Conservation (phyloP, 1,284 basidiomycete species). For the Rhodotorula sp. region DNA sequence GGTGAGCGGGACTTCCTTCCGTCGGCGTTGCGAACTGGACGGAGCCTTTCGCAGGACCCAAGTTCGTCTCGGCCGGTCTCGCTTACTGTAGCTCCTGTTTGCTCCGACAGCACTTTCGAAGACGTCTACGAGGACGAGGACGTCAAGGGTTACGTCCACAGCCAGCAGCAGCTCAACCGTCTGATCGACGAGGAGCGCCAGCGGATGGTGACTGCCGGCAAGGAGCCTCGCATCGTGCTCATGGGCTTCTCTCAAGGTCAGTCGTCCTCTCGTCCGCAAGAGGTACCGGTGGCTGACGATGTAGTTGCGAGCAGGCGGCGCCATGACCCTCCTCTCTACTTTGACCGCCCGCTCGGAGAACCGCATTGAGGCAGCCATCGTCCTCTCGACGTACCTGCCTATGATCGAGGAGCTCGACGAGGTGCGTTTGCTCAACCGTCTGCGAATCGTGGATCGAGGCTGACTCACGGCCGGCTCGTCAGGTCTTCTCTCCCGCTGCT, state of each 20-base stretch:
- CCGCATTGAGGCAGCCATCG: conserved; percentile 27
- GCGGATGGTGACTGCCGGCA: conserved; percentile 10
- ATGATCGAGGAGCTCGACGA: conserved; percentile 1
- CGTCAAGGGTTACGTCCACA: conserved; percentile 22
- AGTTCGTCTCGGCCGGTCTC: not conserved
- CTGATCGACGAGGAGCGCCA: conserved; percentile 28
- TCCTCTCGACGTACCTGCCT: conserved; percentile 30
- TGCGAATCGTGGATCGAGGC: not conserved
- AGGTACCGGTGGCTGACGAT: not conserved
- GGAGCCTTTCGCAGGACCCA: no score
- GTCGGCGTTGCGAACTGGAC: no score
- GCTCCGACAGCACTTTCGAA: conserved; percentile 9
- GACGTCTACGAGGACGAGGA: conserved; percentile 31
- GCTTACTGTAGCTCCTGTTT: not conserved
- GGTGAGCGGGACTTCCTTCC: not conserved
- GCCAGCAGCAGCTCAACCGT: conserved; percentile 29
- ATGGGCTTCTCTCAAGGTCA: conserved; percentile 37
- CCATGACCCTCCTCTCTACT: conserved; percentile 27
- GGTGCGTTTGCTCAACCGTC: conserved; percentile 1
- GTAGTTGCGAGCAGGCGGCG: conserved; percentile 14
- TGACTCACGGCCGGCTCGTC: not conserved
- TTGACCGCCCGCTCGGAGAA: conserved; percentile 7
- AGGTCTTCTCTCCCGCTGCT: conserved; percentile 6
- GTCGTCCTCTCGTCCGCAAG: not conserved
- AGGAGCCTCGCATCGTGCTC: conserved; percentile 29